phyloP scores from a whole-genome alignment of 2,329 filamentous ascomycete species.

The Penicillium sp. region DNA sequence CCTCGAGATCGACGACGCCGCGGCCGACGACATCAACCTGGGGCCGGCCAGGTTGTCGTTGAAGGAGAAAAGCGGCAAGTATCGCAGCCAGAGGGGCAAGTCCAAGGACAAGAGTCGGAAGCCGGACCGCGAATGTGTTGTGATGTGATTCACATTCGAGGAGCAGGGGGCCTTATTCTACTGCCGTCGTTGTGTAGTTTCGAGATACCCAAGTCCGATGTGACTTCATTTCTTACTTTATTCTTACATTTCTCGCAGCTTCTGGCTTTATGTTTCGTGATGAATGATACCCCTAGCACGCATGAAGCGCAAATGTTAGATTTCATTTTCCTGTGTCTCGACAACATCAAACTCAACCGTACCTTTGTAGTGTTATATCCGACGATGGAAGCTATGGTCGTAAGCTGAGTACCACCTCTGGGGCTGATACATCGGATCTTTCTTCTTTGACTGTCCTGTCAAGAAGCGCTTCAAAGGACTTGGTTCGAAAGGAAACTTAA shows the following conservation, averaged over 20 bases:
- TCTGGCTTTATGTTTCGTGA: conserved; percentile 10
- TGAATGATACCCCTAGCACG: conserved; percentile 22
- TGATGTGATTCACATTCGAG: conserved; percentile 15
- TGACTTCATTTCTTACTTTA: background rate
- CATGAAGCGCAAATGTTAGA: conserved; percentile 7
- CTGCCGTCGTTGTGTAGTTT: conserved; percentile 2
- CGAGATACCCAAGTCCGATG: conserved; percentile 17
- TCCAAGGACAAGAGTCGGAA: conserved; percentile 39
- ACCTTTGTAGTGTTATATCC: background rate
- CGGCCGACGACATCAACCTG: conserved; percentile 18
- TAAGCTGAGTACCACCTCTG: background rate
- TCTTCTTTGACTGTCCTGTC: background rate
- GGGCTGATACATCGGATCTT: background rate
- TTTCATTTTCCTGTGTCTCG: background rate
- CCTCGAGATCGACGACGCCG: conserved; percentile 18
- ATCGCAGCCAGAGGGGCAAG: conserved; percentile 29
- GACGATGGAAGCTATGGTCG: background rate
- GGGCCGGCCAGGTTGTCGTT: conserved; percentile 19
- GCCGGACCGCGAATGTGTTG: conserved; percentile 46
- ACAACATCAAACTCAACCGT: background rate
- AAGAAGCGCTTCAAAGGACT: background rate
- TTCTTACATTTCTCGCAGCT: background rate
- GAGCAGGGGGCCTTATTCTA: background rate
- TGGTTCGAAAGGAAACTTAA: background rate
- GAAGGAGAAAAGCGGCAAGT: conserved; percentile 30